These are phyloP conservation scores for Cladophialophora chaetospira DNA, from an alignment of 2,329 filamentous ascomycete species.

Conservation along the genomic window DNA sequence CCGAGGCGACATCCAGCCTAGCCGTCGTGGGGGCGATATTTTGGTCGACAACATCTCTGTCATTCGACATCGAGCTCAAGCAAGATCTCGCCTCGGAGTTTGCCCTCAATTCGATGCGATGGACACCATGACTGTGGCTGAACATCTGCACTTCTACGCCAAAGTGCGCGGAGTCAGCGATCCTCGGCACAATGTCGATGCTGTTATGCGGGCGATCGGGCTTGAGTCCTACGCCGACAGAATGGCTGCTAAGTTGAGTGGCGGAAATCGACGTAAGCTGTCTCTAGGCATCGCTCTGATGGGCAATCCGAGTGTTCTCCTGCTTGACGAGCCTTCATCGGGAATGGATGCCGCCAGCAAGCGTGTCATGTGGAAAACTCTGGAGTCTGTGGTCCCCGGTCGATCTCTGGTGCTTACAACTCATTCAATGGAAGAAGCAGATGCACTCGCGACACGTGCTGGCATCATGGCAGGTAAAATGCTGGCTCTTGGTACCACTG, in stretches of 20 bases:
- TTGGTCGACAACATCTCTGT: constrained; percentile 78
- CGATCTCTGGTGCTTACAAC: constrained; percentile 87
- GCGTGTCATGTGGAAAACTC: constrained; percentile 87
- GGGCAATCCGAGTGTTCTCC: constrained; percentile 82
- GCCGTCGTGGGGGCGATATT: constrained; percentile 71
- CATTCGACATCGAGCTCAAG: constrained; percentile 68
- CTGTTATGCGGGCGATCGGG: constrained; percentile 79
- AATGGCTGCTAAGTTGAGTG: constrained; percentile 78
- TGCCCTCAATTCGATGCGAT: constrained; percentile 88
- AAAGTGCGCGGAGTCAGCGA: constrained; percentile 76
- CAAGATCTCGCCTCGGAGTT: constrained; percentile 79
- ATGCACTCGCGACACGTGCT: constrained; percentile 78
- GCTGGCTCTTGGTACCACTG: constrained; percentile 78
- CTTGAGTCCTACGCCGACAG: constrained; percentile 69
- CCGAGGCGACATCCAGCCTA: constrained; percentile 80
- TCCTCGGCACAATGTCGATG: constrained; percentile 73
- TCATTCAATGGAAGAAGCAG: constrained; percentile 93
- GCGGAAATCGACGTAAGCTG: constrained; percentile 92
- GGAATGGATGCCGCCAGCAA: constrained; percentile 91
- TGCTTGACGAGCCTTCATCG: constrained; percentile 85
- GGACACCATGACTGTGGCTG: constrained; percentile 84
- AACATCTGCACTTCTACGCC: constrained; percentile 88
- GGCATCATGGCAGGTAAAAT: constrained; percentile 85
- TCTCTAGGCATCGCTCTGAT: constrained; percentile 87
- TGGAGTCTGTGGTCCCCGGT: constrained; percentile 71